phyloP scores from a whole-genome alignment of 345 rosid species.

The Rhizophora apiculata region DNA sequence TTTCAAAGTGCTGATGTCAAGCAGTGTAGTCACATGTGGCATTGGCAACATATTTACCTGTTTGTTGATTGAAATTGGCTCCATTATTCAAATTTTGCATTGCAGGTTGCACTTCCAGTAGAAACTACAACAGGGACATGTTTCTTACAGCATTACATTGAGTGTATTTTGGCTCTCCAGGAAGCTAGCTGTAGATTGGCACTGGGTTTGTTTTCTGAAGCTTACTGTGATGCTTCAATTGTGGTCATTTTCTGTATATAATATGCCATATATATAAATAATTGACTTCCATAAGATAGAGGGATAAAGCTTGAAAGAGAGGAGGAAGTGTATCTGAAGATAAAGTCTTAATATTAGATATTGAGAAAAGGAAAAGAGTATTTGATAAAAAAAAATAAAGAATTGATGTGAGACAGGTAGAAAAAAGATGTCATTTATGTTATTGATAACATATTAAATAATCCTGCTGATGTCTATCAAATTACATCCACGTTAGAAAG shows the following conservation, averaged over 20 bases:
- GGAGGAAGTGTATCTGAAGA: neutral
- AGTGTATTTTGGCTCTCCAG: conserved; percentile 80
- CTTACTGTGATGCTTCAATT: neutral
- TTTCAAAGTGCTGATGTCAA: neutral
- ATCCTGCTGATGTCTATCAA: neutral
- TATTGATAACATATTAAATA: neutral
- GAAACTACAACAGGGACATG: conserved; percentile 87
- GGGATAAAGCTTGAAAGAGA: neutral
- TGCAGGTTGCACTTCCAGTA: conserved; percentile 88
- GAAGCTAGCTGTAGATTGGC: conserved; percentile 63
- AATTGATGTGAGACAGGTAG: neutral
- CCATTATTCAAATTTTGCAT: conserved; percentile 12
- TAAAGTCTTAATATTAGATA: neutral
- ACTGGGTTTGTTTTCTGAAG: conserved; percentile 45
- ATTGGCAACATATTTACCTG: neutral
- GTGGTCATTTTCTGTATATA: neutral
- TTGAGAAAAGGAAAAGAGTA: neutral
- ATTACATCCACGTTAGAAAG: neutral
- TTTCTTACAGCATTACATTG: conserved; percentile 82
- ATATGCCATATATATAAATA: neutral
- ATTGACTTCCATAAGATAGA: neutral
- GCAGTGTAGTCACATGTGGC: no score
- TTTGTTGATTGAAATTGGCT: neutral
- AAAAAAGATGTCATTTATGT: neutral
- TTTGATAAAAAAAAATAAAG: neutral